phyloP scores from a whole-genome alignment of 208 protist species.

The Wallacemonas sp. region DNA sequence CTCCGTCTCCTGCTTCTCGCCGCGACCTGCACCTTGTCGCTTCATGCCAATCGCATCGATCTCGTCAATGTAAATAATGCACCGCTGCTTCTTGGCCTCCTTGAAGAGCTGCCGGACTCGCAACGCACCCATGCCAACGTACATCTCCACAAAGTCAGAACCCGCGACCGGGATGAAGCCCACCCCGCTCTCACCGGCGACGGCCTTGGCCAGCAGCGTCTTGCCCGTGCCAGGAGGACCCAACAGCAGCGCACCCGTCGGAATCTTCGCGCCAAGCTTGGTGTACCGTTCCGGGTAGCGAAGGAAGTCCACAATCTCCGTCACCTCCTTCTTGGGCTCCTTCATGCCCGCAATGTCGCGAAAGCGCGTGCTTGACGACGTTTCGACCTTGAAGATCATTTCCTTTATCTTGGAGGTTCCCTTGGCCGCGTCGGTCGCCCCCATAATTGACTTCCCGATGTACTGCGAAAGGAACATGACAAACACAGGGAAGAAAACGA shows the following conservation, averaged over 20 bases:
- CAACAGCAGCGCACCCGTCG: conserved; percentile 83
- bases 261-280: conserved; percentile 79
- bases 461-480: conserved; percentile 73
- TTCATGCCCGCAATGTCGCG: conserved; percentile 91
- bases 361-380: conserved; percentile 59
- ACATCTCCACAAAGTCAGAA: conserved; percentile 97
- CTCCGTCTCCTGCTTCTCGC: conserved; percentile 95
- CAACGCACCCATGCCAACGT: conserved; percentile 94
- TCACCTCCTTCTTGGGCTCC: conserved; percentile 96
- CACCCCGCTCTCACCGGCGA: conserved; percentile 90
- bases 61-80: conserved; percentile 98
- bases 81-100: conserved; percentile 92
- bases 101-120: conserved; percentile 95
- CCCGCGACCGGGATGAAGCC: conserved; percentile 93
- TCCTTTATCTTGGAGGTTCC: conserved; percentile 55
- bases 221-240: conserved; percentile 95
- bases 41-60: conserved; percentile 96
- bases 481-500: conserved; percentile 84
- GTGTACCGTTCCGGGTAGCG: conserved; percentile 80
- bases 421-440: conserved; percentile 49
- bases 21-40: conserved; percentile 56
- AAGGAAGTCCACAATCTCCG: conserved; percentile 97
- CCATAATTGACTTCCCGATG: conserved; percentile 57
- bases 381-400: conserved; percentile 72
- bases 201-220: conserved; percentile 93